These are phyloP conservation scores for Starmerella floricola DNA, from an alignment of 805 yeast genomes.

Conservation along the genomic window DNA sequence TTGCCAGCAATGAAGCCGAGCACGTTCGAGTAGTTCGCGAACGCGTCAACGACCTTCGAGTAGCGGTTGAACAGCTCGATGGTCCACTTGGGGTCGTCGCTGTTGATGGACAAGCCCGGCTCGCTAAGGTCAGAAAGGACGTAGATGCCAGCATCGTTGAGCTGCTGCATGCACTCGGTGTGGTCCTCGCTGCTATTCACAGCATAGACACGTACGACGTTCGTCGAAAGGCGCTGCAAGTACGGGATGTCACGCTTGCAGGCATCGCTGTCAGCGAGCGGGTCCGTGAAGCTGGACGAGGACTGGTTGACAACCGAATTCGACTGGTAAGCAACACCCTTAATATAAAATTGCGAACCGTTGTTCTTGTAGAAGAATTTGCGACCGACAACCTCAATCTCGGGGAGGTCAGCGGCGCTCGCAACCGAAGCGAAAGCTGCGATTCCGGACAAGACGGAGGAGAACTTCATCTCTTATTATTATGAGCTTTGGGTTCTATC, in stretches of 20 bases:
- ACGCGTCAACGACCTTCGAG: constrained; percentile 66
- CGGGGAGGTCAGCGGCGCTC: constrained; percentile 31
- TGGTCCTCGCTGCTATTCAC: constrained; percentile 63
- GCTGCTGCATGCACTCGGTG: constrained; percentile 61
- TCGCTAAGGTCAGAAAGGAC: constrained; percentile 83
- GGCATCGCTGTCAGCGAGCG: constrained; percentile 54
- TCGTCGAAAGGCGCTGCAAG: constrained; percentile 53
- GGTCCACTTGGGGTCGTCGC: constrained; percentile 72
- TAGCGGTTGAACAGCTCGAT: constrained; percentile 61
- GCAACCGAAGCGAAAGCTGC: constrained; percentile 20
- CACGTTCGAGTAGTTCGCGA: constrained; percentile 65
- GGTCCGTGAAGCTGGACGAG: constrained; percentile 43
- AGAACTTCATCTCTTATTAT: constrained; percentile 21
- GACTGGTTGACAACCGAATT: constrained; percentile 36
- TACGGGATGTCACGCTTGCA: constrained; percentile 81
- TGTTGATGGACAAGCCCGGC: constrained; percentile 64
- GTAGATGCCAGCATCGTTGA: constrained; percentile 79
- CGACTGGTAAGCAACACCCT: constrained; percentile 81
- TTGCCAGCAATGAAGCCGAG: constrained; percentile 96
- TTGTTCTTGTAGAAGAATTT: constrained; percentile 62
- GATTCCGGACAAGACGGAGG: constrained; percentile 18
- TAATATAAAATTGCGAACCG: constrained; percentile 74
- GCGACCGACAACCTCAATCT: constrained; percentile 55
- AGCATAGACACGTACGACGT: constrained; percentile 77
- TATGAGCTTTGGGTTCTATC: not conserved